Evolutionary conservation across 2,329 filamentous ascomycete genomes (phyloP).

Genomic region (Curvularia lunata): DNA sequence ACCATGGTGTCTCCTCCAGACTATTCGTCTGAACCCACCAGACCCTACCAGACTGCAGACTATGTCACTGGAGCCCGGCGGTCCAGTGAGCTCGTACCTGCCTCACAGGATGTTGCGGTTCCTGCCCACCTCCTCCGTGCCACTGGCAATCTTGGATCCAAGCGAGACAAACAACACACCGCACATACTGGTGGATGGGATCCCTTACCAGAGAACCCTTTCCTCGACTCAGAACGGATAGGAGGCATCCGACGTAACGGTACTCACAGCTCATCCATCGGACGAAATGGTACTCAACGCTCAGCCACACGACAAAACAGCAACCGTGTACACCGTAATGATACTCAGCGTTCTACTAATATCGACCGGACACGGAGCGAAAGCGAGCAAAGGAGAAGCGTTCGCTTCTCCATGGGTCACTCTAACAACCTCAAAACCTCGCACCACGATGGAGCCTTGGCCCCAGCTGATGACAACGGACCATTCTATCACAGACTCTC

Average conservation of each 20-base stretch:
- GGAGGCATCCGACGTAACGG: constrained; percentile 16
- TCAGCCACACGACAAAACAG: constrained; percentile 16
- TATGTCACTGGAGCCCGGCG: constrained; percentile 1
- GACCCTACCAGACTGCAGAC: background rate
- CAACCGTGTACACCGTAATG: constrained; percentile 9
- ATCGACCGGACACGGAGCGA: constrained; percentile 13
- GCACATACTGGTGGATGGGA: constrained; percentile 22
- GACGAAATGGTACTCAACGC: constrained; percentile 11
- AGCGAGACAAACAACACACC: constrained; percentile 20
- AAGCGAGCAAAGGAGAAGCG: constrained; percentile 8
- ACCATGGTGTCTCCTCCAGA: constrained; percentile 8
- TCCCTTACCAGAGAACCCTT: constrained; percentile 19
- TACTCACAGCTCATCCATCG: constrained; percentile 7
- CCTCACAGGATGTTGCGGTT: constrained; percentile 27
- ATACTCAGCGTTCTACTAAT: constrained; percentile 11
- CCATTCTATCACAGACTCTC: constrained; percentile 8
- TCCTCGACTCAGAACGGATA: constrained; percentile 16
- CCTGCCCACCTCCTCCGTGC: constrained; percentile 32
- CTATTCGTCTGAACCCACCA: background rate
- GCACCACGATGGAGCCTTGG: background rate
- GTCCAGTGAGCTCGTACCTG: constrained; percentile 11
- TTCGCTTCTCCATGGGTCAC: constrained; percentile 5
- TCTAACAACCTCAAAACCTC: constrained; percentile 2
- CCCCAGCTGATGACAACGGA: constrained; percentile 2
- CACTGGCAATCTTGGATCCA: constrained; percentile 23